These are phyloP conservation scores for Lolium rigidum DNA, from an alignment of 176 grass and related monocot species.

Conservation along the genomic window DNA sequence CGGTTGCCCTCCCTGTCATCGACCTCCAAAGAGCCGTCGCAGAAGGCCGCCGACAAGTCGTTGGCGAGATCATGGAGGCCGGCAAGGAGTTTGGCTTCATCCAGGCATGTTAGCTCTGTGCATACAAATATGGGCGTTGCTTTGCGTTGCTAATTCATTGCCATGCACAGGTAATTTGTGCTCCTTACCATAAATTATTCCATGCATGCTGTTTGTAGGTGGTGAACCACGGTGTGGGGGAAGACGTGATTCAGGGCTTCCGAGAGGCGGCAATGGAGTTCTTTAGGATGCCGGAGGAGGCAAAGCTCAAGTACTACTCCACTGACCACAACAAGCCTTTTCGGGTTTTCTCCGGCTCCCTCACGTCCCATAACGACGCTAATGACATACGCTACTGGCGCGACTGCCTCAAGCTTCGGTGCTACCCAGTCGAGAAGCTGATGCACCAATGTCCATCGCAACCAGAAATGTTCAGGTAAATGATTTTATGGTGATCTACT, in stretches of 20 bases:
- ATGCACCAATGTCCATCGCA: neutral
- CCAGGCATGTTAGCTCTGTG: neutral
- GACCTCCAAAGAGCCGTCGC: neutral
- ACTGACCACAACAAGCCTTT: neutral
- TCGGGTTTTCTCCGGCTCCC: neutral
- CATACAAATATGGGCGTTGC: no score
- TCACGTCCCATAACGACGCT: neutral
- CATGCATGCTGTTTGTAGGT: no score
- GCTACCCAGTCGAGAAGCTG: neutral
- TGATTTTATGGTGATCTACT: no score
- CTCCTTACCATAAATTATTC: no score
- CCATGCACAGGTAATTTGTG: no score
- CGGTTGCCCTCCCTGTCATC: neutral
- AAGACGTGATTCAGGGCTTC: no score
- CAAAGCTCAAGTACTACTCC: neutral
- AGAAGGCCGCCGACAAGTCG: neutral
- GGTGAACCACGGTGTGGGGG: no score
- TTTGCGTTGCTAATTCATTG: no score
- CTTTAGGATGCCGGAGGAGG: neutral
- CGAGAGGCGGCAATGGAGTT: neutral
- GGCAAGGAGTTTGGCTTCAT: neutral
- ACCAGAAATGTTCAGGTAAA: neutral
- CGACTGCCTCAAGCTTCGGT: neutral
- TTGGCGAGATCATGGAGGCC: neutral
- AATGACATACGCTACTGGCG: neutral